phyloP scores from a whole-genome alignment of 2,329 filamentous ascomycete species.

The Ophiostoma sp. region DNA sequence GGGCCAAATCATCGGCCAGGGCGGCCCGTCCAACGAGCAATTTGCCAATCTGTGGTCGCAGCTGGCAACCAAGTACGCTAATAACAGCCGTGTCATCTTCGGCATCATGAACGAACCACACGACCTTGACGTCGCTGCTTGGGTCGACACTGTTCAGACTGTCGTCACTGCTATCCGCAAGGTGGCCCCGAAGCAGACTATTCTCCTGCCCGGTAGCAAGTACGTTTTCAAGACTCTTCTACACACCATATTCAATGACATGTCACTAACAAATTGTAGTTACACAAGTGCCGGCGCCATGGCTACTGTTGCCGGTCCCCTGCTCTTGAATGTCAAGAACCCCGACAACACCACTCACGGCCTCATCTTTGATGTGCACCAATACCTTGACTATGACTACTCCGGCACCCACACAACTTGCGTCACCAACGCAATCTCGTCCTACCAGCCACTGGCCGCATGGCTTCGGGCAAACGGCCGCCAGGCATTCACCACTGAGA shows the following conservation, averaged over 20 bases:
- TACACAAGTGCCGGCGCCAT: constrained; percentile 48
- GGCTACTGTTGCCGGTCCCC: constrained; percentile 30
- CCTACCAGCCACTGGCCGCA: constrained; percentile 44
- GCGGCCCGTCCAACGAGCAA: constrained; percentile 59
- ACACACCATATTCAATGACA: neutral
- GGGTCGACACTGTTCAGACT: constrained; percentile 62
- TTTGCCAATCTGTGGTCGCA: constrained; percentile 63
- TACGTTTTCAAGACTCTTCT: neutral
- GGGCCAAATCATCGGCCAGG: constrained; percentile 63
- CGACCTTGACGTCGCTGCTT: constrained; percentile 53
- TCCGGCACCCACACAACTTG: constrained; percentile 55
- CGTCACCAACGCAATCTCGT: constrained; percentile 47
- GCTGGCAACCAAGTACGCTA: constrained; percentile 59
- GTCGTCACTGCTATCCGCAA: constrained; percentile 69
- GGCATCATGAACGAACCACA: constrained; percentile 72
- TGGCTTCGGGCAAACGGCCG: constrained; percentile 39
- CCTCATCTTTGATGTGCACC: constrained; percentile 58
- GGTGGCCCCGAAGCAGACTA: constrained; percentile 58
- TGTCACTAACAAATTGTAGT: neutral
- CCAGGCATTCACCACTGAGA: constrained; percentile 40
- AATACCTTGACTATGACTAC: constrained; percentile 61
- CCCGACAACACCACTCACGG: constrained; percentile 56
- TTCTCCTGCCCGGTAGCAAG: constrained; percentile 61
- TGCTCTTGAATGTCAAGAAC: constrained; percentile 56
- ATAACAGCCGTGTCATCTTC: constrained; percentile 57